Evolutionary conservation across 2,329 filamentous ascomycete genomes (phyloP).

Genomic region (Magnaporthales sp.): DNA sequence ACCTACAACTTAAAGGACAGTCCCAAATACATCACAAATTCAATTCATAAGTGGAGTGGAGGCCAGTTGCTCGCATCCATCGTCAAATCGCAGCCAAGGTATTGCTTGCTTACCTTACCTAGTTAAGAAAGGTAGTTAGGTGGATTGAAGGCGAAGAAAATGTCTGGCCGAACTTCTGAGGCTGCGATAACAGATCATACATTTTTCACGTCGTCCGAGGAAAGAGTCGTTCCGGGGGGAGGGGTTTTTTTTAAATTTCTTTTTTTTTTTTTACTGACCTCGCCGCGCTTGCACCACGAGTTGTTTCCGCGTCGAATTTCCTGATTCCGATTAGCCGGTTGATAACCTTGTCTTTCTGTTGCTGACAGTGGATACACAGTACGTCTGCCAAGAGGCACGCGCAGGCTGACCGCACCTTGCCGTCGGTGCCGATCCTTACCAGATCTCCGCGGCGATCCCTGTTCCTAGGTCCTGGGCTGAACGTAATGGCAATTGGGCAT

Average conservation of each 20-base stretch:
- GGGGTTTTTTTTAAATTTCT: not conserved
- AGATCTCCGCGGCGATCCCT: conserved; percentile 1
- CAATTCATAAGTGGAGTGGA: too few relatives aligned
- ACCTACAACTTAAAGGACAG: too few relatives aligned
- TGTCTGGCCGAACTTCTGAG: not conserved
- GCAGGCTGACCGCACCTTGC: not conserved
- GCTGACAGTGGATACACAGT: not conserved
- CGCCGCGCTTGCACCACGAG: not conserved
- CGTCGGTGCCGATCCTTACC: conserved; percentile 1
- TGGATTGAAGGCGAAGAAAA: not conserved
- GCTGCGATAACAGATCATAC: not conserved
- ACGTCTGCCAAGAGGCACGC: not conserved
- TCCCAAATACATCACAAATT: too few relatives aligned
- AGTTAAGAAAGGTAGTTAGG: too few relatives aligned
- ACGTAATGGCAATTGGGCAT: not conserved
- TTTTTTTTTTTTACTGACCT: not conserved
- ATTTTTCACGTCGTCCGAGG: not conserved
- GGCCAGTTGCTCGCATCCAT: not conserved
- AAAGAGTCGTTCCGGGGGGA: not conserved
- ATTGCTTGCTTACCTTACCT: not conserved
- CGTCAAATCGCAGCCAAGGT: not conserved
- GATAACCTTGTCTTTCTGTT: not conserved
- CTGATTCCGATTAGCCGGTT: not conserved
- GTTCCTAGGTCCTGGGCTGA: not conserved
- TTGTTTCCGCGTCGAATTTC: conserved; percentile 1